Evolutionary conservation across 2,329 filamentous ascomycete genomes (phyloP).

Genomic region (Cadophora sp.): DNA sequence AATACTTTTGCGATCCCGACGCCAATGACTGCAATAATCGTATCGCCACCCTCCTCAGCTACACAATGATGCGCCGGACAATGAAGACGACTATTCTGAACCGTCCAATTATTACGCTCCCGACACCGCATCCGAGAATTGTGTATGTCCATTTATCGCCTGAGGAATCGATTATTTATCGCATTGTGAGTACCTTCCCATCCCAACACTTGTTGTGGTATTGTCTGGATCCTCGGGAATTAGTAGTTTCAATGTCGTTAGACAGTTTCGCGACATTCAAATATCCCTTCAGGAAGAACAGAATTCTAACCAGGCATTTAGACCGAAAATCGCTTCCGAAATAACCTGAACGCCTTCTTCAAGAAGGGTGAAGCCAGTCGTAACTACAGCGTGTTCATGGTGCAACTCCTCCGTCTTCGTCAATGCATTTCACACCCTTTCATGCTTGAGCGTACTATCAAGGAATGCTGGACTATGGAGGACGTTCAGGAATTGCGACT

Average conservation of each 20-base stretch:
- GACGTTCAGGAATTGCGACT: slow-evolving; percentile 35
- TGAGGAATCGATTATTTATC: slow-evolving; percentile 60
- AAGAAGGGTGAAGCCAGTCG: slow-evolving; percentile 28
- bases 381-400: slow-evolving; percentile 40
- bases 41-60: slow-evolving; percentile 37
- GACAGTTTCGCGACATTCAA: slow-evolving; percentile 15
- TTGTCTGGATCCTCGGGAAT: background rate
- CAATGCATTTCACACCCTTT: slow-evolving; percentile 45
- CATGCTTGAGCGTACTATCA: slow-evolving; percentile 44
- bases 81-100: slow-evolving; percentile 60
- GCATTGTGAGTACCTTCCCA: slow-evolving; percentile 55
- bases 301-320: slow-evolving; percentile 36
- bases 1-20: slow-evolving; percentile 42
- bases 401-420: slow-evolving; percentile 44
- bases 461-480: slow-evolving; percentile 41
- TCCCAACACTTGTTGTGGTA: background rate
- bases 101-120: slow-evolving; percentile 60
- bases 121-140: slow-evolving; percentile 53
- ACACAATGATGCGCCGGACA: slow-evolving; percentile 61
- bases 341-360: slow-evolving; percentile 40
- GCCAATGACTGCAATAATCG: slow-evolving; percentile 33
- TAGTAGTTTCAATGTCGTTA: background rate
- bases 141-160: slow-evolving; percentile 56
- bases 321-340: slow-evolving; percentile 47
- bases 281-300: background rate